A percentile compares a stretch with the other conserved stretches of the same genome.
Conservation (phyloP, 2,329 filamentous ascomycete genomes). For the Bipolaris gigantea region DNA sequence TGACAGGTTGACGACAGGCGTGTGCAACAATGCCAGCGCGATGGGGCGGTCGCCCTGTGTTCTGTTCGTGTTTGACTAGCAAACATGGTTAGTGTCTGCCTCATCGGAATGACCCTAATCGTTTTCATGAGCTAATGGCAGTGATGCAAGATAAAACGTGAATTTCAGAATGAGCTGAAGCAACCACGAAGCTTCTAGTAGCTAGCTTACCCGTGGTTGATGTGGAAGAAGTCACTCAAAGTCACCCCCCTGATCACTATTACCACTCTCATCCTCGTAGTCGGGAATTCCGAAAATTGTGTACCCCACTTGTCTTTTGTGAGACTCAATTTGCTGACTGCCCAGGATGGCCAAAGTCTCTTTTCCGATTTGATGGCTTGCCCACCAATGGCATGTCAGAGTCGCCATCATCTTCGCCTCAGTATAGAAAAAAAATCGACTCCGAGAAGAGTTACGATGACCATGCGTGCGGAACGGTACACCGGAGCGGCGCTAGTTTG, state of each 20-base stretch:
- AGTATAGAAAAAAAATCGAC: not conserved
- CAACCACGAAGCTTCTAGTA: not conserved
- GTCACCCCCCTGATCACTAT: conserved; percentile 7
- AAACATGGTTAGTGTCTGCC: not conserved
- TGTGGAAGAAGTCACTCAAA: not conserved
- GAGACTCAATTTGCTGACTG: not conserved
- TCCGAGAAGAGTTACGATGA: conserved; percentile 1
- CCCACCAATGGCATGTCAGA: not conserved
- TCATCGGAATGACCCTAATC: not conserved
- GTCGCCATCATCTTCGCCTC: conserved; percentile 15
- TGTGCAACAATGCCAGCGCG: not conserved
- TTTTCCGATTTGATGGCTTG: not conserved
- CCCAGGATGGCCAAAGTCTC: not conserved
- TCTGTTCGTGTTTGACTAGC: not conserved
- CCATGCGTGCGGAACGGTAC: conserved; percentile 5
- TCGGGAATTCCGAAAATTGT: conserved; percentile 11
- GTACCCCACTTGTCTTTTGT: conserved; percentile 2
- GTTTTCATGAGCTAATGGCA: not conserved
- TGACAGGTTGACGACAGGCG: not conserved
- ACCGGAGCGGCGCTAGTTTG: not conserved
- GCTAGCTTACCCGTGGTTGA: not conserved
- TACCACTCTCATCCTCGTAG: conserved; percentile 10
- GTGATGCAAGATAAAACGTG: not conserved
- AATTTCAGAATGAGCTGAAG: not conserved
- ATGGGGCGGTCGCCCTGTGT: not conserved